A percentile compares a stretch with the other conserved stretches of the same genome.
These are phyloP conservation scores for Fusarium continuum DNA, from an alignment of 2,329 filamentous ascomycete species.

Conservation along the genomic window DNA sequence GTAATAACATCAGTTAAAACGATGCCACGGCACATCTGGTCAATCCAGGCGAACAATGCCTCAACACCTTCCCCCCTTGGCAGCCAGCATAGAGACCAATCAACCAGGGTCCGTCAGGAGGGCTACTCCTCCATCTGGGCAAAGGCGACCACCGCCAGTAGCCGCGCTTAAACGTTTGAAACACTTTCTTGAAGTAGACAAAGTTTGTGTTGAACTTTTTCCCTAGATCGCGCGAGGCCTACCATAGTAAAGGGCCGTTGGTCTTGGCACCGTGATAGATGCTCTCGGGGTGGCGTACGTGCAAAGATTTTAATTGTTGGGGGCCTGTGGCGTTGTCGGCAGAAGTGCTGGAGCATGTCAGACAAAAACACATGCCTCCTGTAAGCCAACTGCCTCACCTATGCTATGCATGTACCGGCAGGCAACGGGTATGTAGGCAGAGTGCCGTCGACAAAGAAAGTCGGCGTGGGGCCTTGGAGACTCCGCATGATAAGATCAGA, in stretches of 20 bases:
- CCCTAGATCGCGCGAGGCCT: conserved; percentile 1
- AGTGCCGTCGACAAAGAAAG: conserved; percentile 28
- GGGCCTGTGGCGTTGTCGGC: conserved; percentile 17
- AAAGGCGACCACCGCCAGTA: conserved; percentile 13
- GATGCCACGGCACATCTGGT: conserved; percentile 3
- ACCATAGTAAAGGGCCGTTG: conserved; percentile 13
- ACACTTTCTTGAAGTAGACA: conserved; percentile 16
- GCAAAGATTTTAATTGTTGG: conserved; percentile 1
- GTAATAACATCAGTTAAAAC: conserved; percentile 2
- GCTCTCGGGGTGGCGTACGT: conserved; percentile 11
- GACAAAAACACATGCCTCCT: conserved; percentile 21
- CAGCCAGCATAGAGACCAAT: conserved; percentile 13
- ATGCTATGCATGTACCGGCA: conserved; percentile 40
- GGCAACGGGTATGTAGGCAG: conserved; percentile 35
- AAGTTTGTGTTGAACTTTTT: conserved; percentile 11
- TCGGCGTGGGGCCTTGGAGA: conserved; percentile 18
- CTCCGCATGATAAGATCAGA: conserved; percentile 3
- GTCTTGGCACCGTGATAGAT: conserved; percentile 16
- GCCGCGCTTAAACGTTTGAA: conserved; percentile 30
- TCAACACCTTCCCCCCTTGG: conserved; percentile 32
- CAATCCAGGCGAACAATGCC: conserved; percentile 2
- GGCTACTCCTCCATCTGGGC: conserved; percentile 1
- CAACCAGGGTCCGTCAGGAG: conserved; percentile 14
- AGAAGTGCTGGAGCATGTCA: conserved; percentile 33
- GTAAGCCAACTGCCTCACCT: conserved; percentile 23